Evolutionary conservation across 257 asterid genomes (phyloP), one percentile per base, ranked within the genome.

Genomic region (Phtheirospermum japonicum): DNA sequence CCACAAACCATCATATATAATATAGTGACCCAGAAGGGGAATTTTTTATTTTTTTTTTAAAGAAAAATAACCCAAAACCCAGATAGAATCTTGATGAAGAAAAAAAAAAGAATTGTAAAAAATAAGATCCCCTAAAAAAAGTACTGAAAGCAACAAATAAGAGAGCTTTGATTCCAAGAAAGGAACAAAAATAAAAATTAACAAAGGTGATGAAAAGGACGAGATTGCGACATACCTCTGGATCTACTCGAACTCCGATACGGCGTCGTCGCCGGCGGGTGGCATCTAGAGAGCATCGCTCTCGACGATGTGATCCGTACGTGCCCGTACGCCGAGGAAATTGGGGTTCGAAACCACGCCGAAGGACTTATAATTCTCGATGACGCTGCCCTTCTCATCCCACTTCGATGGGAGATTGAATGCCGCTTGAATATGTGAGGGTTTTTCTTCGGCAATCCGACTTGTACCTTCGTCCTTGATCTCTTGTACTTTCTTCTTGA

Each of bases 261-360:
- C 78, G 59, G 68, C 37, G 8, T 2, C 73, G 53, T 73, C 70
- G 14, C 32, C 79, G 4, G 49, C 18, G 2, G 86, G 80, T 39
- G 96, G 95, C 69, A 86, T 73, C 74, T 92, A 91, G 42, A 89
- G 96, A 16, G 78, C 79, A 23, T 82, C 91, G 32, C 73, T 78
- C 65, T 92, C 85, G 49, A 92, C 79, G 48, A 85, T 75, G 67
- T 92, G 94, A 55, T 86, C 6, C 13, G 95, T 92, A 0, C 96
- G 94, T 30, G 85, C 81, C n/a, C 97, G 83, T 2, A 87, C 93
- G 64, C 96, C 84, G 63, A 91, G 96, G 62, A 79, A 78, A 67
- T 92, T 92, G 13, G 99, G 97, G 73, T 92, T 85, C 2, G 96
- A 89, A 71, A 89, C 91, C 60, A 89, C 85, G 75, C 99, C 99